A percentile compares a stretch with the other conserved stretches of the same genome.
These are phyloP conservation scores for Debaryomycetaceae sp. DNA, from an alignment of 1,139 yeast genomes.

Conservation along the genomic window DNA sequence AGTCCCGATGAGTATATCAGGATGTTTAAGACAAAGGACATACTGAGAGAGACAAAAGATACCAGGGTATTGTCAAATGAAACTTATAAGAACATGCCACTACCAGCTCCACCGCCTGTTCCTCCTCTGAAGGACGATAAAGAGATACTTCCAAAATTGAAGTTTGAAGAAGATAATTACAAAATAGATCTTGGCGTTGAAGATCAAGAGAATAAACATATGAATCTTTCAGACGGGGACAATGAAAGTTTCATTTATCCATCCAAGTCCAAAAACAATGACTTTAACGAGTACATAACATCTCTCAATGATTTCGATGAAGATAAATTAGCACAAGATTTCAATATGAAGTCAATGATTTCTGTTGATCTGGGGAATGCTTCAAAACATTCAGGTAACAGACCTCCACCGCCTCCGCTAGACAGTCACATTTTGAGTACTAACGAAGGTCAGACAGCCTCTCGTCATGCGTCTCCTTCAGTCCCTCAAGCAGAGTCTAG, in stretches of 20 bases:
- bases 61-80: conserved; percentile 15
- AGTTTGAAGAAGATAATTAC: conserved; percentile 13
- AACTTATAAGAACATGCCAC: conserved; percentile 21
- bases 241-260: conserved; percentile 8
- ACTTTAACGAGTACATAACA: conserved; percentile 8
- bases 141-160: conserved; percentile 17
- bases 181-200: conserved; percentile 7
- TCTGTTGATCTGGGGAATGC: conserved; percentile 1
- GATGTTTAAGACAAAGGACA: conserved; percentile 15
- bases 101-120: conserved; percentile 36
- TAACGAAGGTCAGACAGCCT: background rate
- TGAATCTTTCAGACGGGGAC: background rate
- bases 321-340: conserved; percentile 5
- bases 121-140: conserved; percentile 17
- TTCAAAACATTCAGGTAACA: conserved; percentile 2
- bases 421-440: background rate
- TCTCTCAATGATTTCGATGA: conserved; percentile 8
- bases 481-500: background rate
- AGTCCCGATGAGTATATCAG: conserved; percentile 38
- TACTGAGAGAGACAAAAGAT: conserved; percentile 1
- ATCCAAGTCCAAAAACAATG: conserved; percentile 7
- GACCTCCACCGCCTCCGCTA: conserved; percentile 16
- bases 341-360: conserved; percentile 1
- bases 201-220: background rate
- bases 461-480: background rate